phyloP scores from a whole-genome alignment of 202 grass and related monocot species.

The Zoysia matrella region DNA sequence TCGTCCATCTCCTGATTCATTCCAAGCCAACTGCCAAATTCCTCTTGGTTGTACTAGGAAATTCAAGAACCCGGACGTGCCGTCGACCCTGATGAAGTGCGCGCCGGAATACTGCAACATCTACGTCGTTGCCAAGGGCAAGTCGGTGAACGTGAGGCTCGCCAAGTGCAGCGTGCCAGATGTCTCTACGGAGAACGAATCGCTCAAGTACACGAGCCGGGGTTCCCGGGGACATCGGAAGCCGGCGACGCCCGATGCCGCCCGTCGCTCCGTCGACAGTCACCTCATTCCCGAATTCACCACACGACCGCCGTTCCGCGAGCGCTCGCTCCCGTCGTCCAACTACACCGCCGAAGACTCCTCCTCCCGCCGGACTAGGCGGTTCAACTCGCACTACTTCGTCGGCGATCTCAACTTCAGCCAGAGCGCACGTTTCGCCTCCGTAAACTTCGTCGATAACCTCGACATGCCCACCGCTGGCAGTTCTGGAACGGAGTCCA shows the following conservation, averaged over 20 bases:
- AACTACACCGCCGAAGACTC: constrained; percentile 12
- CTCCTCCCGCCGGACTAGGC: constrained; percentile 17
- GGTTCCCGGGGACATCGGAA: constrained; percentile 44
- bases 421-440: constrained; percentile 41
- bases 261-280: constrained; percentile 39
- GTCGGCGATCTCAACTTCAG: constrained; percentile 47
- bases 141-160: constrained; percentile 57
- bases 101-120: constrained; percentile 89
- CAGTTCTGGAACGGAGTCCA: constrained; percentile 44
- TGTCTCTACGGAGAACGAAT: background rate
- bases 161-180: constrained; percentile 59
- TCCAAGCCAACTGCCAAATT: background rate
- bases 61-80: constrained; percentile 84
- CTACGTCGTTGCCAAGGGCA: constrained; percentile 76
- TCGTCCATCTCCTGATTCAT: no score
- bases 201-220: constrained; percentile 39
- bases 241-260: constrained; percentile 38
- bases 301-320: constrained; percentile 57
- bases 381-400: constrained; percentile 30
- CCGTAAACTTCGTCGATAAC: constrained; percentile 67
- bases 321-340: constrained; percentile 49
- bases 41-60: constrained; percentile 46
- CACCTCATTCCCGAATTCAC: constrained; percentile 53
- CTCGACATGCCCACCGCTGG: constrained; percentile 37
- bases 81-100: constrained; percentile 65